phyloP scores from a whole-genome alignment of 345 rosid species.

The Hypericum perforatum region DNA sequence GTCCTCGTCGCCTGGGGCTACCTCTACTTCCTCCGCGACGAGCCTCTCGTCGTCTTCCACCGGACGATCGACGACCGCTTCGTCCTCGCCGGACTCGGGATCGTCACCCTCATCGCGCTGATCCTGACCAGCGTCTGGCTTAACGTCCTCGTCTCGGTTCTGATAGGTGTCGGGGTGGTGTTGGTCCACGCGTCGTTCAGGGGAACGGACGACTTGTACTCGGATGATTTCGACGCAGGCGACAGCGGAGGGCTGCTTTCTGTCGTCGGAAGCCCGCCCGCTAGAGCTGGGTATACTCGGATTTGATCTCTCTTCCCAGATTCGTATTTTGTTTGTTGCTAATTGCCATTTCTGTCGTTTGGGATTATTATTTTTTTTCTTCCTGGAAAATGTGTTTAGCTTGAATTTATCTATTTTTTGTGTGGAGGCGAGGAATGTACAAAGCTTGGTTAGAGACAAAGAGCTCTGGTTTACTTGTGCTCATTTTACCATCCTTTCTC shows the following conservation, averaged over 20 bases:
- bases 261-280: conserved; percentile 41
- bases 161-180: conserved; percentile 35
- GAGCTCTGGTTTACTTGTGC: too few relatives aligned
- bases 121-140: conserved; percentile 48
- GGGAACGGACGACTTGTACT: conserved; percentile 45
- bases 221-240: conserved; percentile 25
- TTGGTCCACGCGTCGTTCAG: conserved; percentile 39
- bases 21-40: conserved; percentile 54
- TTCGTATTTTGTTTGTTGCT: not conserved
- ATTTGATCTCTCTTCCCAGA: conserved; percentile 20
- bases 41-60: conserved; percentile 26
- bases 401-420: too few relatives aligned
- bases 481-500: too few relatives aligned
- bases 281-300: conserved; percentile 39
- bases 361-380: too few relatives aligned
- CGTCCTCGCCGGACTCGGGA: conserved; percentile 33
- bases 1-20: conserved; percentile 51
- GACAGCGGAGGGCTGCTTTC: conserved; percentile 51
- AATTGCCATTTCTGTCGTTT: not conserved
- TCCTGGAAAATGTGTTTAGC: too few relatives aligned
- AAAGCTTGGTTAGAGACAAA: too few relatives aligned
- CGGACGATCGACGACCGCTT: conserved; percentile 46
- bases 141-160: conserved; percentile 44
- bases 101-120: conserved; percentile 37
- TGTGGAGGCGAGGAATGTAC: too few relatives aligned